Percentiles rank a stretch among this genome's conserved stretches.
phyloP scores from a whole-genome alignment of 805 yeast genomes.

The Spathaspora arborariae region DNA sequence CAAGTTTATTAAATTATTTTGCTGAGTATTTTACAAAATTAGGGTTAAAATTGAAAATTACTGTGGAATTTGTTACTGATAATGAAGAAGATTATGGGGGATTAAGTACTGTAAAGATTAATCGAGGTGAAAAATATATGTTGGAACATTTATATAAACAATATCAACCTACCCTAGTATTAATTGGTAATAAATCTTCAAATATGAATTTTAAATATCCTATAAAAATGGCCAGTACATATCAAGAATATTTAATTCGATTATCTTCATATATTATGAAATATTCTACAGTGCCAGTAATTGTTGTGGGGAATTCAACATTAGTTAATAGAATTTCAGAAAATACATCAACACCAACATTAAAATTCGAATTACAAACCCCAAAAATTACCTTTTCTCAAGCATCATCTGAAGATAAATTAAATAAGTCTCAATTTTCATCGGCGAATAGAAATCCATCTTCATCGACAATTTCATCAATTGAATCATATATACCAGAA shows the following conservation, averaged over 20 bases:
- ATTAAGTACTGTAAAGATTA: constrained; percentile 1
- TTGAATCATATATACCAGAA: background rate
- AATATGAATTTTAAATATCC: constrained; percentile 43
- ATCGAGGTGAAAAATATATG: constrained; percentile 30
- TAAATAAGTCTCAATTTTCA: background rate
- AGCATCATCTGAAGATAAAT: background rate
- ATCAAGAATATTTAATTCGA: constrained; percentile 29
- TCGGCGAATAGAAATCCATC: background rate
- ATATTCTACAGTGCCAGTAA: constrained; percentile 37
- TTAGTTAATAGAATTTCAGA: background rate
- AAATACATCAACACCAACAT: background rate
- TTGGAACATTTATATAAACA: constrained; percentile 33
- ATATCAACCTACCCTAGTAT: constrained; percentile 37
- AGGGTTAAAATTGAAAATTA: constrained; percentile 29
- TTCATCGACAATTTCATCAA: background rate
- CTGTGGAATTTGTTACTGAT: constrained; percentile 36
- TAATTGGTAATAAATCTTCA: constrained; percentile 36
- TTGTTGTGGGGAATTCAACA: constrained; percentile 25
- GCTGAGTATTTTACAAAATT: constrained; percentile 10
- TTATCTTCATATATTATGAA: constrained; percentile 35
- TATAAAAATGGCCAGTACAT: constrained; percentile 16
- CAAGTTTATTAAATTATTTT: constrained; percentile 22
- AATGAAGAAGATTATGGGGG: constrained; percentile 7
- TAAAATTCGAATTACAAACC: background rate
- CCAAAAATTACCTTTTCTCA: constrained; percentile 1